Percentiles rank a stretch among this genome's conserved stretches.
Conservation (phyloP, 768 basidiomycete species). For the Amanita exitialis region DNA sequence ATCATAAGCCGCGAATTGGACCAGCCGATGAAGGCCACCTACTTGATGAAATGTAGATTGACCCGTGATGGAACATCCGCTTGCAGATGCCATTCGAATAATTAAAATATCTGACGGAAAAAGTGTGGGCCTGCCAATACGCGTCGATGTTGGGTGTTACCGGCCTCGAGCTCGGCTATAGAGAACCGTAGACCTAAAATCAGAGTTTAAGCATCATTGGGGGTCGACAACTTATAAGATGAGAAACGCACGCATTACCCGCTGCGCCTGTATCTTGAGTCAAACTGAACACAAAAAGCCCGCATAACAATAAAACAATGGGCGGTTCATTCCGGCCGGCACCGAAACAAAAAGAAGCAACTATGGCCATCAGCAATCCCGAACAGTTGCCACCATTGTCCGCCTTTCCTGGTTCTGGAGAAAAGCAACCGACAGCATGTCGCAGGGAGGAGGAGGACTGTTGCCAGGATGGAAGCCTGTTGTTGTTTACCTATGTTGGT, state of each 20-base stretch:
- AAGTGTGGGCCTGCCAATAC: background rate
- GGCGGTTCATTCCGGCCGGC: background rate
- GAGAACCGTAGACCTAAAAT: background rate
- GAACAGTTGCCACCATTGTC: too few relatives aligned
- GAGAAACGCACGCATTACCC: too few relatives aligned
- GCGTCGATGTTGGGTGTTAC: background rate
- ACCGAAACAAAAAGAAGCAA: too few relatives aligned
- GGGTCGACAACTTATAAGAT: background rate
- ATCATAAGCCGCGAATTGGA: background rate
- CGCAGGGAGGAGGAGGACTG: too few relatives aligned
- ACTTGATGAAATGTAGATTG: background rate
- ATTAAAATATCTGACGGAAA: background rate
- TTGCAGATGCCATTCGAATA: constrained; percentile 1
- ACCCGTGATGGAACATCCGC: background rate
- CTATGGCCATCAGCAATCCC: too few relatives aligned
- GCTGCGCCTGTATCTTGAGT: background rate
- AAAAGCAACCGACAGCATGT: too few relatives aligned
- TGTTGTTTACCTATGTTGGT: too few relatives aligned
- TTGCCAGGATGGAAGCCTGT: too few relatives aligned
- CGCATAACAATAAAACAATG: background rate
- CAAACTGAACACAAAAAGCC: background rate
- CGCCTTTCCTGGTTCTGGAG: too few relatives aligned
- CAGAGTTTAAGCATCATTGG: background rate
- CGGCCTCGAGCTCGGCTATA: background rate
- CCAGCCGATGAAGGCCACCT: background rate